Evolutionary conservation across 176 grass and related monocot species (phyloP), one percentile per base, ranked within the genome.

Genomic region (barley (Hordeum vulgare)): DNA sequence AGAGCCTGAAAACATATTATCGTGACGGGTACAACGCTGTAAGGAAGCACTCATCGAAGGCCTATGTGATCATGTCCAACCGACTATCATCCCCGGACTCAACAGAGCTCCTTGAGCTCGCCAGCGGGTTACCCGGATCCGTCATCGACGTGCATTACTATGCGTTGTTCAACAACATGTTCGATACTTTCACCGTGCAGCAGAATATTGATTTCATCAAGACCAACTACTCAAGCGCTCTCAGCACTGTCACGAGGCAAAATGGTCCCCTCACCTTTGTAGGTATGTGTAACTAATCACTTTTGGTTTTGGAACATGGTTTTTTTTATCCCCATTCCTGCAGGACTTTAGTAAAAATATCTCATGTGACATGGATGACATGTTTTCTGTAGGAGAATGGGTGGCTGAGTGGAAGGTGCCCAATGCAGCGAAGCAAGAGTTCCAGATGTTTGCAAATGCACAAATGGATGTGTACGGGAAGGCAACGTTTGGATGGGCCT

Each of bases 21-120:
- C 83, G 77, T 60, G 81, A 60, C 8, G 92, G 83, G 2, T 94
- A 97, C 78, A 21, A 87, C 39, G 54, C 81, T 29, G 90, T 97
- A 51, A 66, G 94, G 8, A 85, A 56, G 59, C 56, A 97, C 80
- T 87, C 94, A 0, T 61, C 85, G 0, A 12, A 72, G 9, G 88
- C 92, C 7, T 97, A 90, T 3, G 88, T 97, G 57, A 83, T 97
- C 66, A 90, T 97, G 92, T 89, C 92, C 2, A 94, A 87, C 61
- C 80, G 94, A 0, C 14, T 74, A 7, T 44, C 57, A 1, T 40
- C 65, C 13, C 42, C 57, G 1, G 74, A 49, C 59, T 5, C 39
- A 1, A 92, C 85, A 0, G 93, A 92, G 80, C 82, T 90, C 20
- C 61, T 92, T 47, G 45, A 53, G 29, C 84, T 95, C 26, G 87